These are phyloP conservation scores for Tetradesmus obliquus DNA, from an alignment of 139 green algal species.

Conservation along the genomic window DNA sequence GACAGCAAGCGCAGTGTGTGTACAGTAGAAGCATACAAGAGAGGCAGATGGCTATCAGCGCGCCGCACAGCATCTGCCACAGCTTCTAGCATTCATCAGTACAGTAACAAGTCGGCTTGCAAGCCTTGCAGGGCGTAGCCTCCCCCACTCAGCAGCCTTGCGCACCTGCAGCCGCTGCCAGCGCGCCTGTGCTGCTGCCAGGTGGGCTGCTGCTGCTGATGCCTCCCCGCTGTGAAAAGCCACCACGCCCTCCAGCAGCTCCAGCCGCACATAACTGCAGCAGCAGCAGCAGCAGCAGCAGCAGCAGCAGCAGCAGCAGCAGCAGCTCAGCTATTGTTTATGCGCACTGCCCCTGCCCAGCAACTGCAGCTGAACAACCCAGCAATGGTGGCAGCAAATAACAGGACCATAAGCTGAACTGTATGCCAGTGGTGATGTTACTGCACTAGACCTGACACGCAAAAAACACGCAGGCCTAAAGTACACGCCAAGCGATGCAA, in stretches of 20 bases:
- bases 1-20: too few species aligned
- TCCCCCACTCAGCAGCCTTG: neutral
- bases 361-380: neutral
- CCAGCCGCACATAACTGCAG: conserved; percentile 75
- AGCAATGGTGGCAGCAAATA: neutral
- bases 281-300: neutral
- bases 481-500: too few species aligned
- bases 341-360: neutral
- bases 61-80: neutral
- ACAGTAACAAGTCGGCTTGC: neutral
- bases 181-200: conserved; percentile 50
- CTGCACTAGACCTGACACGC: too few species aligned
- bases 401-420: too few species aligned
- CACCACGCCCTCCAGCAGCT: conserved; percentile 76
- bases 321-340: neutral
- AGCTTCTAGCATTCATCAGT: too few species aligned
- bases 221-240: conserved; percentile 61
- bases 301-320: neutral
- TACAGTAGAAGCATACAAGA: too few species aligned
- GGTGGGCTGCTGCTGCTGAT: neutral
- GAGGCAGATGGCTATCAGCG: neutral
- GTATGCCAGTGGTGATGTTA: too few species aligned
- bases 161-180: conserved; percentile 52
- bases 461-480: too few species aligned
- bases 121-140: neutral